phyloP scores from a whole-genome alignment of 371 early-diverging fungal species.

The Zychaea mexicana region DNA sequence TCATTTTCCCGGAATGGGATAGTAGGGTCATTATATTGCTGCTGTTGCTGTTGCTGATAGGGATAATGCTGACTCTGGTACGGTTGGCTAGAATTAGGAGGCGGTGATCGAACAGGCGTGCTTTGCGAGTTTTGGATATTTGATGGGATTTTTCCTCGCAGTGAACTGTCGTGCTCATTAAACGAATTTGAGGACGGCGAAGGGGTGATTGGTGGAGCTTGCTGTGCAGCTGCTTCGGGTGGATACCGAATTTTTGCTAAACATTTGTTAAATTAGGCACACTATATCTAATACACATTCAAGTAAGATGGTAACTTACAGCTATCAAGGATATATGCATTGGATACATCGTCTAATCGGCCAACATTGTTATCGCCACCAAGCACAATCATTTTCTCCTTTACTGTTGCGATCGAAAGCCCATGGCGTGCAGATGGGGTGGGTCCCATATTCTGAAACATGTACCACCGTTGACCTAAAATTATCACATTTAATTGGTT shows the following conservation, averaged over 20 bases:
- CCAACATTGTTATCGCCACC: conserved; percentile 63
- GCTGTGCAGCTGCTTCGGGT: conserved; percentile 41
- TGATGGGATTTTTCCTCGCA: too few relatives aligned
- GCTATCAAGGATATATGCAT: conserved; percentile 69
- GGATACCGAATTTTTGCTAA: conserved; percentile 72
- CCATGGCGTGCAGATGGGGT: conserved; percentile 68
- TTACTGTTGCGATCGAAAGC: conserved; percentile 64
- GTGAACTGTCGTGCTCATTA: not conserved
- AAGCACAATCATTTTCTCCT: conserved; percentile 64
- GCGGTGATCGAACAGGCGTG: conserved; percentile 18
- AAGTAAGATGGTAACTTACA: conserved; percentile 27
- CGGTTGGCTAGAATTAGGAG: not conserved
- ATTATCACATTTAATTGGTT: not conserved
- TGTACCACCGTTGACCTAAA: conserved; percentile 71
- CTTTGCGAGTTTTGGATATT: conserved; percentile 23
- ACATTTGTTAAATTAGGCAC: not conserved
- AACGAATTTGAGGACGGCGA: conserved; percentile 20
- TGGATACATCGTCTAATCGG: conserved; percentile 54
- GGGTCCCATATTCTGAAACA: conserved; percentile 74
- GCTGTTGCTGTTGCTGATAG: conserved; percentile 11
- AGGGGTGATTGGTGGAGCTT: conserved; percentile 18
- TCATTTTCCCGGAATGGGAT: conserved; percentile 10
- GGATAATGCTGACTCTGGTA: conserved; percentile 7
- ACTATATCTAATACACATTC: not conserved
- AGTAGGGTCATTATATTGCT: conserved; percentile 4